Percentiles rank a stretch among this genome's conserved stretches.
These are phyloP conservation scores for Macadamia tetraphylla DNA, from an alignment of 164 flowering plant genomes.

Conservation along the genomic window DNA sequence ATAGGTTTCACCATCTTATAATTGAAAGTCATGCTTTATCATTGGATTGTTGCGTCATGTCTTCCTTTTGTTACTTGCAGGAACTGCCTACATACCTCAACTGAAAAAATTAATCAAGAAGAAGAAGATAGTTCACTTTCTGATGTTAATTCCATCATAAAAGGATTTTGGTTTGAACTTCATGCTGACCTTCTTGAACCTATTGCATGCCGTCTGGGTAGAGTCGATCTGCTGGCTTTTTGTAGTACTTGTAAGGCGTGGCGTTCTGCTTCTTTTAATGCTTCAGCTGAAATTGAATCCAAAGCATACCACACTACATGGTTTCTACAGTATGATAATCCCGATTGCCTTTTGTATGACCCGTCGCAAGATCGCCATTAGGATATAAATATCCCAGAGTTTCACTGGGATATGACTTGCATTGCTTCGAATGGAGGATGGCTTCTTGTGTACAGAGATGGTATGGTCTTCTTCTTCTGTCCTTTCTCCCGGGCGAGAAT, in stretches of 20 bases:
- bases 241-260: slow-evolving; percentile 21
- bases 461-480: slow-evolving; percentile 21
- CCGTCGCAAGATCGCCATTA: not conserved
- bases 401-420: slow-evolving; percentile 16
- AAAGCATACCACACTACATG: not conserved
- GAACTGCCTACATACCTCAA: no score
- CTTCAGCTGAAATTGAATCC: slow-evolving; percentile 13
- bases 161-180: slow-evolving; percentile 19
- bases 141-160: no score
- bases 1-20: no score
- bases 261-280: slow-evolving; percentile 13
- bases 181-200: slow-evolving; percentile 13
- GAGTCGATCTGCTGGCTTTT: slow-evolving; percentile 14
- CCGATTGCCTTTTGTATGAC: not conserved
- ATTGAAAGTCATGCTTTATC: no score
- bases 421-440: slow-evolving; percentile 28
- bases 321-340: slow-evolving; percentile 12
- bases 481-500: slow-evolving; percentile 21
- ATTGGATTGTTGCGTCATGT: no score
- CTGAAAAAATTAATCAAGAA: not conserved
- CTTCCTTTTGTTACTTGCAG: no score
- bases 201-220: slow-evolving; percentile 12
- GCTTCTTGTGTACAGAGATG: slow-evolving; percentile 20
- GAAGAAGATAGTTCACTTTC: not conserved
- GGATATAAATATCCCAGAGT: slow-evolving; percentile 14